Percentiles rank a stretch among this genome's conserved stretches.
phyloP scores from a whole-genome alignment of 225 moss, liverwort and hornwort genomes.

The Polytrichum commune region DNA sequence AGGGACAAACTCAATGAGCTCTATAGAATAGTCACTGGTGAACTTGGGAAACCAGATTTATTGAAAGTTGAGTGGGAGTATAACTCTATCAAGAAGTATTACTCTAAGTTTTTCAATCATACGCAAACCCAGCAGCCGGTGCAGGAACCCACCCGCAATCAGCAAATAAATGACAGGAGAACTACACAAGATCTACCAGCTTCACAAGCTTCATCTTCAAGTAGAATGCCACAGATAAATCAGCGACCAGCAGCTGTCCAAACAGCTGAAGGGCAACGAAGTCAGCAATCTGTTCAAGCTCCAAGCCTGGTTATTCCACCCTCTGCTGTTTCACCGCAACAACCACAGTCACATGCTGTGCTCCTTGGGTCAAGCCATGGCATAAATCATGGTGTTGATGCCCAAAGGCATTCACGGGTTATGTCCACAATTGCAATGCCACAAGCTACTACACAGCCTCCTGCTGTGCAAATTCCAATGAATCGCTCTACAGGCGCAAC shows the following conservation, averaged over 20 bases:
- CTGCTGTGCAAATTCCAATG: slow-evolving; percentile 32
- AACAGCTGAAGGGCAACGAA: no score
- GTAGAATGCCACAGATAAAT: slow-evolving; percentile 9
- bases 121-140: slow-evolving; percentile 6
- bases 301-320: no score
- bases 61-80: slow-evolving; percentile 27
- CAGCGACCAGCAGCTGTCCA: no score
- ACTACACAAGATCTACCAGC: slow-evolving; percentile 12
- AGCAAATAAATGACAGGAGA: slow-evolving; percentile 3
- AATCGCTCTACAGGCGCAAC: slow-evolving; percentile 5
- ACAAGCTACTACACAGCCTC: slow-evolving; percentile 17
- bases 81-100: slow-evolving; percentile 25
- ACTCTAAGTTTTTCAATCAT: slow-evolving; percentile 5
- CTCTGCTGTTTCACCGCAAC: no score
- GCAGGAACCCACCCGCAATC: slow-evolving; percentile 17
- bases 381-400: background rate
- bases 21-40: background rate
- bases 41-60: slow-evolving; percentile 11
- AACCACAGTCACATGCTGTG: no score
- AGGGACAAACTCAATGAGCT: slow-evolving; percentile 37
- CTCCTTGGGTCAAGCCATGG: no score
- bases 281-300: no score
- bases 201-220: slow-evolving; percentile 15
- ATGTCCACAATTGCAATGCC: slow-evolving; percentile 9
- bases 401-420: slow-evolving; percentile 5